These are phyloP conservation scores for Podaxis pistillaris DNA, from an alignment of 768 basidiomycete genomes.

Conservation along the genomic window DNA sequence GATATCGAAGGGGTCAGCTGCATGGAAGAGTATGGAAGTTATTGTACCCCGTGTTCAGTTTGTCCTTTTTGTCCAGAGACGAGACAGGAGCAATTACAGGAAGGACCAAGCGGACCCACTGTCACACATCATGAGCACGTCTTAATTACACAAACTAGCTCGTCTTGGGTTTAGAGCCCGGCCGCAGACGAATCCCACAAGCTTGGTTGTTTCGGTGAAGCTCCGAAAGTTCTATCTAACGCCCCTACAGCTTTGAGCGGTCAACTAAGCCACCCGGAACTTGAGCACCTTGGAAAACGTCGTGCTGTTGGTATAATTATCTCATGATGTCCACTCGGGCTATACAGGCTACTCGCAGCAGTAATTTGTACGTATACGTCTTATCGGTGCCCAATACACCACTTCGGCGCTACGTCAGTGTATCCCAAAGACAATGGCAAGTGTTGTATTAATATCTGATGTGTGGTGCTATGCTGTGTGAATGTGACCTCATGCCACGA, in stretches of 20 bases:
- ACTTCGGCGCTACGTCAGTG: not conserved
- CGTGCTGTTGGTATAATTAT: not conserved
- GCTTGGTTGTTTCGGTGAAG: not conserved
- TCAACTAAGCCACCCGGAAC: not conserved
- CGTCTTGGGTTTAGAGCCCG: not conserved
- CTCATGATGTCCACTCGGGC: not conserved
- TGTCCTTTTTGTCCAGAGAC: not conserved
- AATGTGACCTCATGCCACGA: not conserved
- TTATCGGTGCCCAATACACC: not conserved
- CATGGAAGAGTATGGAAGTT: constrained; percentile 1
- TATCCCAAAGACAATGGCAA: not conserved
- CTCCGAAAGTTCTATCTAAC: not conserved
- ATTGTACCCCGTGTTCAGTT: not conserved
- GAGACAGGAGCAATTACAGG: not conserved
- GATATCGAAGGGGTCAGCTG: constrained; percentile 5
- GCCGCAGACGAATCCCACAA: not conserved
- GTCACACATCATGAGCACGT: not conserved
- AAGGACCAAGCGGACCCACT: not conserved
- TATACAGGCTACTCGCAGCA: not conserved
- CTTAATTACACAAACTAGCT: not conserved
- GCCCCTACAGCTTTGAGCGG: not conserved
- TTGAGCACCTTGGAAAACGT: not conserved
- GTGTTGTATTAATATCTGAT: not conserved
- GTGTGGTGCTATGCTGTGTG: not conserved
- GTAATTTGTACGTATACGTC: not conserved